Base-by-base conservation (phyloP, 495 filamentous ascomycete species). In the Mytilinidion resinicola region DNA sequence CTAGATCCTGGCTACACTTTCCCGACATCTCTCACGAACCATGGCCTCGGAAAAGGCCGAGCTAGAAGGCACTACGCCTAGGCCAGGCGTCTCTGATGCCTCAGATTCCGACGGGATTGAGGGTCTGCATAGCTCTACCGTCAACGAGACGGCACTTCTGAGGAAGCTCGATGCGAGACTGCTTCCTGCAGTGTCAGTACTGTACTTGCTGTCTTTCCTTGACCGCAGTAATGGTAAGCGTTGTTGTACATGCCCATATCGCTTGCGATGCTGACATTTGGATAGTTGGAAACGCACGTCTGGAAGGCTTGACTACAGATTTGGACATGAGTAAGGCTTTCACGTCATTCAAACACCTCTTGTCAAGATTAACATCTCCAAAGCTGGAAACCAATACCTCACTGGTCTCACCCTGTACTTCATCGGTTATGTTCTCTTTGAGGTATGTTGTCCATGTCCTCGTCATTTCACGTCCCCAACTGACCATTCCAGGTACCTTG, bases 351-450 rank as follows among this genome's bases (percentile, higher is more conserved):
- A 25, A 39, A 12, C 46, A 50, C 55, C 19, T 8, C 17, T 11
- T 2, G 7, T 4, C 9, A 19, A 36, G n/a, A 30, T 30, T 53
- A 33, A 53, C 17, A 7, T 14, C 9, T 11, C 25, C 9, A 2
- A 36, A 79, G 77, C 81, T 38, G 85, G 84, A 3, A 80, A 89
- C 60, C 82, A 89, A 60, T 89, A 90, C 57, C 75, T 90, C 0
- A 85, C 82, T 4, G 81, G 85, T 0, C 70, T 90, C 37, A 89
- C 86, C 0, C 68, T 91, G 0, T 90, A 87, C 67, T 91, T 90
- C 68, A 74, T 90, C 49, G 86, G 85, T 46, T 91, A 91, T 67
- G 84, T 89, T 17, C 69, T 88, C 11, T 83, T 86, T 49, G 82
- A 85, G 44, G 57, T 54, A 35, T 2, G 60, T 46, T 14, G 9